Conservation (phyloP, 202 grass and related monocot genomes). For the Miscanthus sacchariflorus region DNA sequence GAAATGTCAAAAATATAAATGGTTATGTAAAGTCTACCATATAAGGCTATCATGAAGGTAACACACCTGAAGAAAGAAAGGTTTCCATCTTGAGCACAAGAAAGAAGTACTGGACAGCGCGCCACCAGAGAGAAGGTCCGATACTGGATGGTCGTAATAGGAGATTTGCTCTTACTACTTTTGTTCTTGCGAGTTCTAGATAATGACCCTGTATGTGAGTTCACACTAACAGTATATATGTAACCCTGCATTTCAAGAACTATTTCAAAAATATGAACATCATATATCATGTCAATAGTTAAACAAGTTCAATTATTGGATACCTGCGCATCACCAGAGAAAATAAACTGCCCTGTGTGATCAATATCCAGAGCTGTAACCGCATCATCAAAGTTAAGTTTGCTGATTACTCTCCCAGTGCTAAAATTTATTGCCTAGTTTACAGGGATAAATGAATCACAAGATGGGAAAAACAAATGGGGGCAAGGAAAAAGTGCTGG, state of each 20-base stretch:
- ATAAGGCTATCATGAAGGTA: conserved; percentile 29
- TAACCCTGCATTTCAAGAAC: conserved; percentile 69
- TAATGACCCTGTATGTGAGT: conserved; percentile 84
- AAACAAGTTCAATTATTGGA: conserved; percentile 29
- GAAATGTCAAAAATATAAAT: conserved; percentile 45
- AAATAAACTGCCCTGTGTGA: conserved; percentile 96
- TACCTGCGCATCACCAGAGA: conserved; percentile 93
- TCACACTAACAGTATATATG: conserved; percentile 83
- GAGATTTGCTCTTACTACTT: conserved; percentile 83
- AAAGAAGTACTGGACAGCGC: conserved; percentile 87
- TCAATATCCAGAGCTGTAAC: conserved; percentile 95
- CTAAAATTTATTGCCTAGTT: conserved; percentile 97
- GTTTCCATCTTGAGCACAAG: conserved; percentile 92
- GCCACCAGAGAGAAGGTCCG: conserved; percentile 91
- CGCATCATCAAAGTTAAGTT: conserved; percentile 90
- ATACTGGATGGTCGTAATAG: conserved; percentile 83
- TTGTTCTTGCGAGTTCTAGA: conserved; percentile 87
- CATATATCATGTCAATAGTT: conserved; percentile 24
- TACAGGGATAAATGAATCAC: conserved; percentile 48
- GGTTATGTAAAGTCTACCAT: conserved; percentile 34
- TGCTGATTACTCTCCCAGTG: conserved; percentile 89
- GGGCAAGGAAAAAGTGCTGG: conserved; percentile 5
- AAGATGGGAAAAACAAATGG: conserved; percentile 13
- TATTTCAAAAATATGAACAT: conserved; percentile 47
- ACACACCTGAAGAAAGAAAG: conserved; percentile 94